A percentile compares a stretch with the other conserved stretches of the same genome.
Conservation (phyloP, 257 asterid genomes). For the Rhazya stricta region DNA sequence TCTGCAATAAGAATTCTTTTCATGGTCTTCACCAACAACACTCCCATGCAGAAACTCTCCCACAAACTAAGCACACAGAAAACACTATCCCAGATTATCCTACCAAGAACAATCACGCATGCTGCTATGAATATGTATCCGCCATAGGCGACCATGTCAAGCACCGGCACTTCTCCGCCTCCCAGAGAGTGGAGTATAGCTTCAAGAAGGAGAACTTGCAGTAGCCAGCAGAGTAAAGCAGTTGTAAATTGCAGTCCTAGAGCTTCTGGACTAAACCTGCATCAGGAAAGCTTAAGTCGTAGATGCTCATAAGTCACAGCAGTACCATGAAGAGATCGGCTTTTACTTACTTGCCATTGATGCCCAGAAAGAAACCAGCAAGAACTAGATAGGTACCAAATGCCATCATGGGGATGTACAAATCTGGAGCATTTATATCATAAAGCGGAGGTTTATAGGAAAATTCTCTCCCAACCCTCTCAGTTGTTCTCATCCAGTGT, state of each 20-base stretch:
- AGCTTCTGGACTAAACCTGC: constrained; percentile 31
- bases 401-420: constrained; percentile 39
- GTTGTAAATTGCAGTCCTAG: constrained; percentile 20
- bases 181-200: constrained; percentile 21
- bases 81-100: constrained; percentile 12
- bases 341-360: constrained; percentile 8
- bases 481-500: constrained; percentile 33
- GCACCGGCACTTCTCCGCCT: constrained; percentile 24
- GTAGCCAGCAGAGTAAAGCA: constrained; percentile 25
- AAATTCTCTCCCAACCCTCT: constrained; percentile 28
- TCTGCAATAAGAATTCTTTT: constrained; percentile 22
- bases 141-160: constrained; percentile 24
- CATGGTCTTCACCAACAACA: constrained; percentile 26
- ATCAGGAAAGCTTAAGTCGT: too few species aligned
- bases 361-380: constrained; percentile 33
- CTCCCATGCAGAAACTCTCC: constrained; percentile 30
- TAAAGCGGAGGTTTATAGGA: constrained; percentile 32
- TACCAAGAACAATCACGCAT: constrained; percentile 10
- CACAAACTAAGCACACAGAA: constrained; percentile 14
- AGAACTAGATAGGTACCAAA: constrained; percentile 40
- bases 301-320: too few species aligned
- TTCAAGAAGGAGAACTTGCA: constrained; percentile 20
- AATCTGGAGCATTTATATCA: constrained; percentile 36
- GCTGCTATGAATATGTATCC: constrained; percentile 23
- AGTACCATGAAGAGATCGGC: too few species aligned